Evolutionary conservation across 2,329 filamentous ascomycete genomes (phyloP), one percentile per base, ranked within the genome.

Genomic region (Fusarium floridanum): DNA sequence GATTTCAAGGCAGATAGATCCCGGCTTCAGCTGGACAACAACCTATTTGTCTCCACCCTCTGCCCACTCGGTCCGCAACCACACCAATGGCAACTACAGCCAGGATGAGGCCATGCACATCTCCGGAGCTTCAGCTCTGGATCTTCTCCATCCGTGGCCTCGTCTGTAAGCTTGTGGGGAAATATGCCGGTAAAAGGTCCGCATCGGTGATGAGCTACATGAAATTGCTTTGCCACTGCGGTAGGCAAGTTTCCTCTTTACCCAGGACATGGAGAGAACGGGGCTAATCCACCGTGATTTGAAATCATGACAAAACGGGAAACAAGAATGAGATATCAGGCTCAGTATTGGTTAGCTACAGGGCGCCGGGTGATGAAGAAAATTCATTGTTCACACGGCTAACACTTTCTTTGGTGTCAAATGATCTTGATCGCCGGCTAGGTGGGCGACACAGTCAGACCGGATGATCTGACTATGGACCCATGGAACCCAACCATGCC

Each of bases 61-160:
- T 56, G 43, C 27, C 56, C 64, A 55, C 57, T 27, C 34, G 4
- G 6, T 27, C 32, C 24, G 11, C 20, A n/a, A 6, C 41, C 14
- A 57, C 43, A 22, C 62, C 62, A 66, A 62, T 64, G 32, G 32
- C 10, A 55, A 16, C 48, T 34, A 55, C 14, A 60, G 39, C 8
- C 62, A 36, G 34, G 39, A 12, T 43, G 39, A 43, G 39, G 39
- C 39, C 66, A 53, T 60, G 34, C 20, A 1, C 11, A 43, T 27
- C 16, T 20, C 27, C 48, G 36, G 10, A 12, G 22, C 20, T 53
- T 27, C 48, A 32, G 12, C 20, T 63, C 22, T 32, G 27, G 43
- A 65, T 27, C 14, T 10, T 27, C 22, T 55, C 12, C 37, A 36
- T 9, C 17, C 20, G 34, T 56, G 14, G 24, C 22, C 36, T 53